phyloP scores from a whole-genome alignment of 257 asterid species.

The Solanum corneliomulleri region DNA sequence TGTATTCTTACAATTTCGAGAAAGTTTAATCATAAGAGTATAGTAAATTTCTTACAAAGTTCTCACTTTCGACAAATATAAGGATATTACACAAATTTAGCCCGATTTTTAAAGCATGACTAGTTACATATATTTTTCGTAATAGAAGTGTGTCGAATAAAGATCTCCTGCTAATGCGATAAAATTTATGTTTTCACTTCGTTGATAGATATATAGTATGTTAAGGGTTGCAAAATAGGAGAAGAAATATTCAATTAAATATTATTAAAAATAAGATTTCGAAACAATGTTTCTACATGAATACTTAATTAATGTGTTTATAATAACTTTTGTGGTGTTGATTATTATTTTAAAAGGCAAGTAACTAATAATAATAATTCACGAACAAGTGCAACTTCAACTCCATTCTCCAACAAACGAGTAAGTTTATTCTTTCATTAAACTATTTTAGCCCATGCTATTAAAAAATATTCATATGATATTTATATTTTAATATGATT shows the following conservation, averaged over 20 bases:
- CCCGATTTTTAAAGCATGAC: neutral
- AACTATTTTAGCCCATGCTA: neutral
- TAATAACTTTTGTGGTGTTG: neutral
- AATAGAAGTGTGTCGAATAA: neutral
- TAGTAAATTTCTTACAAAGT: neutral
- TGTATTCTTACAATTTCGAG: neutral
- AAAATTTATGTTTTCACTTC: neutral
- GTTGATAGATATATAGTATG: too few species aligned
- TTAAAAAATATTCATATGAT: neutral
- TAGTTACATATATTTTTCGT: neutral
- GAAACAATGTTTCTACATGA: neutral
- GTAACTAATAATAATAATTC: neutral
- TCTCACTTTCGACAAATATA: neutral
- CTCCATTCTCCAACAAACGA: neutral
- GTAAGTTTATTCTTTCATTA: neutral
- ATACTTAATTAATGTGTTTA: neutral
- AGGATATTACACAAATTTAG: neutral
- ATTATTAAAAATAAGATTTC: neutral
- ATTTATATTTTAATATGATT: neutral
- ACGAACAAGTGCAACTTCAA: neutral
- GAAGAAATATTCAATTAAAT: too few species aligned
- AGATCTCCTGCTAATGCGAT: too few species aligned
- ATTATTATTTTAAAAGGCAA: neutral
- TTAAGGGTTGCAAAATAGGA: neutral
- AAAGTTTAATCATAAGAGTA: neutral